These are phyloP conservation scores for Pseudogymnoascus pannorum DNA, from an alignment of 2,329 filamentous ascomycete genomes.

Conservation along the genomic window DNA sequence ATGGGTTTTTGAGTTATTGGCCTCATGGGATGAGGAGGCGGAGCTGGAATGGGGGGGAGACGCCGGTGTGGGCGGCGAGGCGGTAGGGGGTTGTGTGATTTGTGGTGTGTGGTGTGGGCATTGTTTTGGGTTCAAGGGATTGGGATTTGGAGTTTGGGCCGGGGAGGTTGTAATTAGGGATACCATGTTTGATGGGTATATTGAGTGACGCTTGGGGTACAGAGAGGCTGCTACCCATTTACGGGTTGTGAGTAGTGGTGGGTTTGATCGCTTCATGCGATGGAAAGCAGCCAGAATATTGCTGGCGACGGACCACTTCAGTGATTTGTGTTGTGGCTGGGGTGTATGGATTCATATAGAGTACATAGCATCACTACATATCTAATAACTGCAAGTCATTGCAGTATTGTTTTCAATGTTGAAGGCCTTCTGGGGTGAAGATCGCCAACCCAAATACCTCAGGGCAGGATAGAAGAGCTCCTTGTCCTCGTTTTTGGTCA, in stretches of 20 bases:
- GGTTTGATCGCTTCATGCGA: neutral
- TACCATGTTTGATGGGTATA: neutral
- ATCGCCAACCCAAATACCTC: too few species aligned
- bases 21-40: neutral
- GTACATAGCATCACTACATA: neutral
- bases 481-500: too few species aligned
- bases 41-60: neutral
- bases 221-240: neutral
- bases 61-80: neutral
- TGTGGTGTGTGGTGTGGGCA: too few species aligned
- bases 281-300: neutral
- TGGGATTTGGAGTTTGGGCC: neutral
- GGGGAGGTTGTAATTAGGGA: neutral
- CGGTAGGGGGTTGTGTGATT: neutral
- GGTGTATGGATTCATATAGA: neutral
- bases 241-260: neutral
- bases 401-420: too few species aligned
- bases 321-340: neutral
- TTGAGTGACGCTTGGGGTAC: neutral
- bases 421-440: too few species aligned
- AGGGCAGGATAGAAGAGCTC: too few species aligned
- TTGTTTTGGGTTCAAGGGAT: neutral
- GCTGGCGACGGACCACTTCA: neutral
- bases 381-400: neutral
- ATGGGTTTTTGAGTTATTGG: neutral